Conservation (phyloP, 2,329 filamentous ascomycete species). For the Phialocephala subalpina region DNA sequence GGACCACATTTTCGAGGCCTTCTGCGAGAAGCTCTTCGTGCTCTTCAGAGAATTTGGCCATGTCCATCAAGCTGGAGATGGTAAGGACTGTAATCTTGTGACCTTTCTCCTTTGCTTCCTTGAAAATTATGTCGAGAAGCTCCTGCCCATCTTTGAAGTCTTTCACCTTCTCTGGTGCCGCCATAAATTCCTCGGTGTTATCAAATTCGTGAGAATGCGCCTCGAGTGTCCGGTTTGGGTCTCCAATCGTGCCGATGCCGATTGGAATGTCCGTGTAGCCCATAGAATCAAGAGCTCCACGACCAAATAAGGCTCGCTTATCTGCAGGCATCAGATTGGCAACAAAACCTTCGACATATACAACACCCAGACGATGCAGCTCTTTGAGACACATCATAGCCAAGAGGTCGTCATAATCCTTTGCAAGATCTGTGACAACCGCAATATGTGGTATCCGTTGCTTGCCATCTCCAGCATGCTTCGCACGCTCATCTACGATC, state of each 20-base stretch:
- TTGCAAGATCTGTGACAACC: slow-evolving; percentile 41
- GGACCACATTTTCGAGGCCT: slow-evolving; percentile 28
- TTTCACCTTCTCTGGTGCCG: slow-evolving; percentile 14
- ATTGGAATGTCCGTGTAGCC: slow-evolving; percentile 34
- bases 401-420: slow-evolving; percentile 42
- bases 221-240: slow-evolving; percentile 18
- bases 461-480: not conserved
- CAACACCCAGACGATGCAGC: slow-evolving; percentile 37
- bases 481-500: slow-evolving; percentile 17
- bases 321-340: slow-evolving; percentile 38
- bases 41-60: slow-evolving; percentile 29
- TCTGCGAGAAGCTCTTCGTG: slow-evolving; percentile 26
- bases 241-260: slow-evolving; percentile 31
- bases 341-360: slow-evolving; percentile 39
- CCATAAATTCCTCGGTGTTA: slow-evolving; percentile 34
- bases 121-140: slow-evolving; percentile 28
- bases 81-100: slow-evolving; percentile 38
- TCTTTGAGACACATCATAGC: slow-evolving; percentile 41
- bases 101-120: slow-evolving; percentile 21
- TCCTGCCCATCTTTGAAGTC: slow-evolving; percentile 21
- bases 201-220: slow-evolving; percentile 34
- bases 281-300: slow-evolving; percentile 36
- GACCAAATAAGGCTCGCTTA: slow-evolving; percentile 34
- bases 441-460: slow-evolving; percentile 31
- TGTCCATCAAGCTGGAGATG: slow-evolving; percentile 40